Conservation (phyloP, 202 grass and related monocot genomes). For the Zoysia matrella region DNA sequence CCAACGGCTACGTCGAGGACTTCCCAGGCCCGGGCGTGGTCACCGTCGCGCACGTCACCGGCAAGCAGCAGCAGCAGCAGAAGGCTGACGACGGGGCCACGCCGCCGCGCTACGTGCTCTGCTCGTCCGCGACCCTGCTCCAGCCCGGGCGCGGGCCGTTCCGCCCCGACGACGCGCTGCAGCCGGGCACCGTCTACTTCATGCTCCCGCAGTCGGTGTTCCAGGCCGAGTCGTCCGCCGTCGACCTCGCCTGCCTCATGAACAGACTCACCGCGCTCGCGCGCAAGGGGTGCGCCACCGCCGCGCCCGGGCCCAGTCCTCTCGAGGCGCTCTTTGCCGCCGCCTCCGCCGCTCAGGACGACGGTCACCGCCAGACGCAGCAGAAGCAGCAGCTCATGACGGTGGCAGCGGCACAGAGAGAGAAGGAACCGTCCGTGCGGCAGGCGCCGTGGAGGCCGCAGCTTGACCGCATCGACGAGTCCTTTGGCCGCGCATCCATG, state of each 20-base stretch:
- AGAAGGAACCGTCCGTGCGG: neutral
- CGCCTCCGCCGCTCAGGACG: neutral
- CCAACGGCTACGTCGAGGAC: conserved; percentile 96
- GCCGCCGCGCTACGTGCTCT: conserved; percentile 61
- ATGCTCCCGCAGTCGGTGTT: conserved; percentile 77
- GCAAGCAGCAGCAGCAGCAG: neutral
- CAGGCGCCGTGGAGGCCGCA: conserved; percentile 61
- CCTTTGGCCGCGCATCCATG: conserved; percentile 60
- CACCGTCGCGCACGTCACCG: conserved; percentile 64
- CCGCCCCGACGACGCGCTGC: conserved; percentile 65
- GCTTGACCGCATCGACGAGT: conserved; percentile 87
- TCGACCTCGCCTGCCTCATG: conserved; percentile 88
- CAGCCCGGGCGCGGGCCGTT: conserved; percentile 61
- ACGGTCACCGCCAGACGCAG: neutral
- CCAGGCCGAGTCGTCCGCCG: conserved; percentile 77
- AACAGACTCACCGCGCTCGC: conserved; percentile 80
- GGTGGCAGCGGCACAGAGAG: neutral
- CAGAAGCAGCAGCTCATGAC: neutral
- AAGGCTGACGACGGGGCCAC: neutral
- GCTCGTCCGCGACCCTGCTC: conserved; percentile 71
- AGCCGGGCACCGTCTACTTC: conserved; percentile 88
- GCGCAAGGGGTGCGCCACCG: conserved; percentile 35
- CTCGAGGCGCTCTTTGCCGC: conserved; percentile 50
- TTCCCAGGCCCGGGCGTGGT: conserved; percentile 60
- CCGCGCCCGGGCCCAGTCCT: conserved; percentile 23